Conservation (phyloP, 192 early-diverging fungal genomes). For the Dispira simplex region DNA sequence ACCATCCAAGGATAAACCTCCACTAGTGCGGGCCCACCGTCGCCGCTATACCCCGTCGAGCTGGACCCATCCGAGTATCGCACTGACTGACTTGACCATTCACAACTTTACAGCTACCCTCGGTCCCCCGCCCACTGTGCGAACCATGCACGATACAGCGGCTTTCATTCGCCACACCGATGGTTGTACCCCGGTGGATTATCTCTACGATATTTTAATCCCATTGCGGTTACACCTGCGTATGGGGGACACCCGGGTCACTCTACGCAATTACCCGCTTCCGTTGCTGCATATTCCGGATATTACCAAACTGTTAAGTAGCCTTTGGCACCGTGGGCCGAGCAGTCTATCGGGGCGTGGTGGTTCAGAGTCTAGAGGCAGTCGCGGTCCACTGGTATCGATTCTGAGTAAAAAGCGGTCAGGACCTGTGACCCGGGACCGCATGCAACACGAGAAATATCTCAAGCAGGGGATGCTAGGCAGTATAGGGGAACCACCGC, state of each 20-base stretch:
- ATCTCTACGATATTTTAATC: conserved; percentile 26
- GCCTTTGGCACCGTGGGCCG: neutral
- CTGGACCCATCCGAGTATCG: conserved; percentile 26
- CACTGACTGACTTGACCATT: conserved; percentile 24
- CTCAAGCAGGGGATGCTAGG: conserved; percentile 2
- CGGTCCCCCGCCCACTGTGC: conserved; percentile 23
- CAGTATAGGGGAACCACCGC: neutral
- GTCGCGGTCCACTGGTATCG: conserved; percentile 2
- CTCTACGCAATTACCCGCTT: conserved; percentile 32
- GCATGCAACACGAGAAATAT: conserved; percentile 5
- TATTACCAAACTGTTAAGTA: neutral
- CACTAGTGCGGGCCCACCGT: neutral
- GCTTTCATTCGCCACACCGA: conserved; percentile 29
- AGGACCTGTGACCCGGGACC: neutral
- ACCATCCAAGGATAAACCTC: neutral
- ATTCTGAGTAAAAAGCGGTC: conserved; percentile 9
- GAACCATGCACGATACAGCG: conserved; percentile 26
- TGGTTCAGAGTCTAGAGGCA: neutral
- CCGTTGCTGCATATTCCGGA: conserved; percentile 31
- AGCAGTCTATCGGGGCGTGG: neutral
- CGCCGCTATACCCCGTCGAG: conserved; percentile 22
- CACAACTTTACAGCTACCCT: conserved; percentile 22
- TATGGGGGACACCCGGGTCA: conserved; percentile 25
- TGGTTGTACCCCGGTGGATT: conserved; percentile 22
- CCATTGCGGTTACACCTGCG: conserved; percentile 27